Conservation (phyloP, 78 protist species). For the Planoprotostelium fungivorum region DNA sequence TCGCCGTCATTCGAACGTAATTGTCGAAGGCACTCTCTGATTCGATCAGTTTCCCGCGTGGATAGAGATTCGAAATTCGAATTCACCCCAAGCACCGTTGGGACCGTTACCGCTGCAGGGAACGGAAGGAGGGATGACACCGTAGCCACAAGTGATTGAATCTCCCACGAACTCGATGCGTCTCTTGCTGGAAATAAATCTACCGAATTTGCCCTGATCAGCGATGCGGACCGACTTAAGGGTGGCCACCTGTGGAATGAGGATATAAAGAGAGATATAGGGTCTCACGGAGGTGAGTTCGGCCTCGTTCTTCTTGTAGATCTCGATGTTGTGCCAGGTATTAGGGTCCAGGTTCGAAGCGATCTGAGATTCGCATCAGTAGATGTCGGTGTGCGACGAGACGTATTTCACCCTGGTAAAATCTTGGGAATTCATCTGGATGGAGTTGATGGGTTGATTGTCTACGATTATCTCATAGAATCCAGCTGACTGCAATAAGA, state of each 20-base stretch:
- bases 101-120: constrained; percentile 19
- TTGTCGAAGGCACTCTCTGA: background rate
- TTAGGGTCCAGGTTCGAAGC: background rate
- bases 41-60: too few relatives aligned
- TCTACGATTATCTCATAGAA: background rate
- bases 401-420: background rate
- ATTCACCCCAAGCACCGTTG: background rate
- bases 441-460: background rate
- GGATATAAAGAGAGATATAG: background rate
- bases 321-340: background rate
- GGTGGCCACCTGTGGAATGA: background rate
- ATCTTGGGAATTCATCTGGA: background rate
- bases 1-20: background rate
- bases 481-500: background rate
- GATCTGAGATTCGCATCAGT: background rate
- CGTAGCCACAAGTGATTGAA: constrained; percentile 44
- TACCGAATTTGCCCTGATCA: background rate
- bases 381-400: background rate
- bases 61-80: too few relatives aligned
- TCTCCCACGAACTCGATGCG: constrained; percentile 56
- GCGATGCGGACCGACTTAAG: background rate
- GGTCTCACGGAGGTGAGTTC: background rate
- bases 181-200: too few relatives aligned
- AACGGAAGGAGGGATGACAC: constrained; percentile 12
- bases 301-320: background rate